phyloP scores from a whole-genome alignment of 305 asterid genomes.

The Fraxinus albicans region DNA sequence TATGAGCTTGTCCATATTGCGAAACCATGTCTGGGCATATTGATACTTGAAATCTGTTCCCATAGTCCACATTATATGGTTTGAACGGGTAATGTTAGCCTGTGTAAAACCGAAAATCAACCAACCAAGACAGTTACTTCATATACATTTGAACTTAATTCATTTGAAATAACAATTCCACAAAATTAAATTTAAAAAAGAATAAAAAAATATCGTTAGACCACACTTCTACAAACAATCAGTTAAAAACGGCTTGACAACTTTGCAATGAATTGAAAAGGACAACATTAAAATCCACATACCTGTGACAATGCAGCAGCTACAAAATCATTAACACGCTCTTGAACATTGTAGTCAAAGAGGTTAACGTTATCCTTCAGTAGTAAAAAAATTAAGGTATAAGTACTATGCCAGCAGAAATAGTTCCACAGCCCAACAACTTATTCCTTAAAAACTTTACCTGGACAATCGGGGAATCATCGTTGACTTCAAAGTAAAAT shows the following conservation, averaged over 20 bases:
- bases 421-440: slow-evolving; percentile 14
- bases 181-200: not conserved
- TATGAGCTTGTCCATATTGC: slow-evolving; percentile 95
- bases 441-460: slow-evolving; percentile 34
- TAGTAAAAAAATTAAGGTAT: slow-evolving; percentile 25
- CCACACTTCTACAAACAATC: not conserved
- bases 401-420: slow-evolving; percentile 24
- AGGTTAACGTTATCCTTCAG: slow-evolving; percentile 70
- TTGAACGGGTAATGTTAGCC: slow-evolving; percentile 92
- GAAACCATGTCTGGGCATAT: slow-evolving; percentile 81
- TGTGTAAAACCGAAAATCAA: slow-evolving; percentile 30
- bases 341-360: slow-evolving; percentile 93
- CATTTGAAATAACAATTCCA: not conserved
- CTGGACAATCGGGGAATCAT: slow-evolving; percentile 78
- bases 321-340: slow-evolving; percentile 90
- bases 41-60: slow-evolving; percentile 97
- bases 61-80: slow-evolving; percentile 99
- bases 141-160: not conserved
- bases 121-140: slow-evolving; percentile 7
- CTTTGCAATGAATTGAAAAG: slow-evolving; percentile 1
- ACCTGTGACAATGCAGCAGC: slow-evolving; percentile 90
- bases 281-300: not conserved
- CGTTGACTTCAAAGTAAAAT: slow-evolving; percentile 83
- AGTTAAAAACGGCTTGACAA: not conserved
- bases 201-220: not conserved